Base-by-base conservation (phyloP, 352 stramenopile genomes). In the Phytopythium litorale region DNA sequence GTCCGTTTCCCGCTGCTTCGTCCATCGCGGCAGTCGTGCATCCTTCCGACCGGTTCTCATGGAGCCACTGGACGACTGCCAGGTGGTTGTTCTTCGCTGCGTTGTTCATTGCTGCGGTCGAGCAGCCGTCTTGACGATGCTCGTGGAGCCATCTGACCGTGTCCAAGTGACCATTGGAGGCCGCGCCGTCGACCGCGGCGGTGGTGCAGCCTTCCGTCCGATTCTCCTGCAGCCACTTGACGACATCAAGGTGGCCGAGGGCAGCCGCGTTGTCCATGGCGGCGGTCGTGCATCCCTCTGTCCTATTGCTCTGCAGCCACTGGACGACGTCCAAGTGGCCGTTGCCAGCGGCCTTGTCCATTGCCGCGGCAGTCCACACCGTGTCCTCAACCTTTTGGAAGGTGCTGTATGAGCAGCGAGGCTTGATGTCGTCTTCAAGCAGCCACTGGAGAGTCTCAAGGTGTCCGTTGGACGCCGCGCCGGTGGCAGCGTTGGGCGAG, bases 301-400 rank as follows among this genome's bases (percentile, higher is more conserved):
- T 53, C 3, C 46, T 23, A n/a, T 58, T 46, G 4, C 46, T 33
- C 3, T 58, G 52, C 3, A 58, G 33, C 45, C 58, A 63, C 30
- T 56, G 30, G 28, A 63, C 45, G 23, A 63, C 15, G 1, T 50
- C 58, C 7, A 63, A n/a, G 50, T 63, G 46, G 9, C 48, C 48
- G 12, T 51, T 46, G 11, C 12, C 1, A n/a, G 58, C 58, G 5
- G 58, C 58, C 25, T 23, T 43, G 42, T 55, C 32, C 43, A 63
- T 49, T 7, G 25, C 48, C 18, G n/a, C 15, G 12, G 23, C 4
- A 3, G 40, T 13, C 55, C 55, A 40, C 25, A 53, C 3, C 46
- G 15, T 4, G 21, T 13, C 5, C 13, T 28, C 19, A 37, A 18
- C 9, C 21, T 5, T 12, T 35, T 19, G 18, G 43, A 40, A 53